These are phyloP conservation scores for Yamadazyma triangularis DNA, from an alignment of 1,139 yeast species.

Conservation along the genomic window DNA sequence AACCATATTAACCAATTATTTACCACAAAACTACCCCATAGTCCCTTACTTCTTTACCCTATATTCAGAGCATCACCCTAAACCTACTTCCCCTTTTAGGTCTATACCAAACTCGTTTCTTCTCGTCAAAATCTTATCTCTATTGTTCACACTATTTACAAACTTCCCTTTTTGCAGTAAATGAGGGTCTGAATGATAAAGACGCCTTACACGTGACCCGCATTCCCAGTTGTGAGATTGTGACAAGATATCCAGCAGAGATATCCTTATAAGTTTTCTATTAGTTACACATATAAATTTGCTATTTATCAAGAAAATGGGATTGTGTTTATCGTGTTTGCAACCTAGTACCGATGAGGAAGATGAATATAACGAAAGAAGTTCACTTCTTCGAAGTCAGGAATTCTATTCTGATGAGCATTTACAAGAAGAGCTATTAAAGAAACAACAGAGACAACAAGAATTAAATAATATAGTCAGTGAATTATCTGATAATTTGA, in stretches of 20 bases:
- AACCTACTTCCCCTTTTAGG: too few relatives aligned
- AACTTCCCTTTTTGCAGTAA: neutral
- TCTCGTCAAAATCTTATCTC: too few relatives aligned
- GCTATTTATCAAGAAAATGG: constrained; percentile 40
- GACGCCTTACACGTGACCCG: neutral
- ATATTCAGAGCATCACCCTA: too few relatives aligned
- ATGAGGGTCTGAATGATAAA: too few relatives aligned
- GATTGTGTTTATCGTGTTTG: constrained; percentile 47
- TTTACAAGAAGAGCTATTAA: constrained; percentile 35
- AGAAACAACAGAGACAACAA: constrained; percentile 41
- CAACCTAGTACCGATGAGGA: constrained; percentile 31
- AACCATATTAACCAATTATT: too few relatives aligned
- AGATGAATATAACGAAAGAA: constrained; percentile 33
- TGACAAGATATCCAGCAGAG: too few relatives aligned
- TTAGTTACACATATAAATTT: too few relatives aligned
- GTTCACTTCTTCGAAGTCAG: constrained; percentile 31
- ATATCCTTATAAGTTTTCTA: too few relatives aligned
- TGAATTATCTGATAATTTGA: constrained; percentile 40
- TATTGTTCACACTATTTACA: neutral
- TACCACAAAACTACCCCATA: too few relatives aligned
- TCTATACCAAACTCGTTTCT: too few relatives aligned
- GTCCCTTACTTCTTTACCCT: too few relatives aligned
- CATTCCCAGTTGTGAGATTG: too few relatives aligned
- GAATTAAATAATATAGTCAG: constrained; percentile 40
- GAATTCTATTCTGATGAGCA: constrained; percentile 30